Conservation (phyloP, 495 filamentous ascomycete species). For the Penicillium ochrochloron region DNA sequence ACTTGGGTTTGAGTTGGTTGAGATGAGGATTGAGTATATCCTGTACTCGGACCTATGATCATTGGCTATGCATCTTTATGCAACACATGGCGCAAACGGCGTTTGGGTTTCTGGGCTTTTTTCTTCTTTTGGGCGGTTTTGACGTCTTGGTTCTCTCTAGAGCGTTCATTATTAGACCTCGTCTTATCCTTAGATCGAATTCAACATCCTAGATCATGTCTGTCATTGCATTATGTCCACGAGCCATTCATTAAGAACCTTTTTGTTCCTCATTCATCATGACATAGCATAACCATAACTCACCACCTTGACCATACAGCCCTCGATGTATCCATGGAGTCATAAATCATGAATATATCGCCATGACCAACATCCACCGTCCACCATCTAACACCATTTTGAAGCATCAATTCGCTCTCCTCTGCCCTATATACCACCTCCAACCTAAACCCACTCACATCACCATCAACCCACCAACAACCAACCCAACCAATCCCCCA, state of each 20-base stretch:
- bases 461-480: constrained; percentile 1
- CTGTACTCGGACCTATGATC: not conserved
- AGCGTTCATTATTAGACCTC: not conserved
- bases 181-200: not conserved
- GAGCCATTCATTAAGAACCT: not conserved
- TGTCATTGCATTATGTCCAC: not conserved
- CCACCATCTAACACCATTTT: not conserved
- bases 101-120: not conserved
- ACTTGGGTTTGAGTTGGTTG: constrained; percentile 37
- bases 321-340: not conserved
- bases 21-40: not conserved
- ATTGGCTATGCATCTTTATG: not conserved
- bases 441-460: not conserved
- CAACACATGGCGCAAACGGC: not conserved
- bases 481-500: constrained; percentile 10
- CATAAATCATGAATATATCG: not conserved
- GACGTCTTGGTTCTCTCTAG: not conserved
- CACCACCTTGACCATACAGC: not conserved
- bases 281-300: not conserved
- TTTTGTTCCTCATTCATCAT: not conserved
- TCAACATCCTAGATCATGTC: not conserved
- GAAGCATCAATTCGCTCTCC: no score
- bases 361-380: not conserved
- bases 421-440: not conserved
- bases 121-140: not conserved